phyloP scores from a whole-genome alignment of 495 filamentous ascomycete genomes.

The Xylaria palmicola region DNA sequence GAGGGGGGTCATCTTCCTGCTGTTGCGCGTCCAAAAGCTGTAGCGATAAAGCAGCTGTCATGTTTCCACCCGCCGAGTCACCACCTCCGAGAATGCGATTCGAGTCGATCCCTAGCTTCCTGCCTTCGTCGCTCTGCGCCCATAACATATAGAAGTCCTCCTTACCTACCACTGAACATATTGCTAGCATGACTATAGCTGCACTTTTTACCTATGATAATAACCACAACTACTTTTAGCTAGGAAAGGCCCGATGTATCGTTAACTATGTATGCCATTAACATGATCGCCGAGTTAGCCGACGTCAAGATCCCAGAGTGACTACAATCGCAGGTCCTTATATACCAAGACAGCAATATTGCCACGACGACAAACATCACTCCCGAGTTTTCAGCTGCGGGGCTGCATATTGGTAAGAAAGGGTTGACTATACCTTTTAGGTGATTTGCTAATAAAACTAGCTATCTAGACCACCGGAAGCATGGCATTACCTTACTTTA shows the following conservation, averaged over 20 bases:
- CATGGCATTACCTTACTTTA: too few relatives aligned
- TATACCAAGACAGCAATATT: neutral
- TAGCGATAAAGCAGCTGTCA: constrained; percentile 36
- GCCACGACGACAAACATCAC: too few relatives aligned
- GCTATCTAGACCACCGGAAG: too few relatives aligned
- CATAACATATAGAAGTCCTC: too few relatives aligned
- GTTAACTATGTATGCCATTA: neutral
- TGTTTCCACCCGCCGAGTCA: constrained; percentile 38
- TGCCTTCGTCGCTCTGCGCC: constrained; percentile 22
- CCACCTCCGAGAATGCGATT: constrained; percentile 31
- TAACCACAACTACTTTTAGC: too few relatives aligned
- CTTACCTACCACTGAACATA: too few relatives aligned
- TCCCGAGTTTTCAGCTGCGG: too few relatives aligned
- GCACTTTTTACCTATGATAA: too few relatives aligned
- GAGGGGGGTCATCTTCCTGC: neutral
- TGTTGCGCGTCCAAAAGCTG: constrained; percentile 21
- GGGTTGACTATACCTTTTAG: too few relatives aligned
- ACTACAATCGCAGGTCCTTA: neutral
- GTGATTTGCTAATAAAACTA: too few relatives aligned
- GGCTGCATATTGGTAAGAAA: too few relatives aligned
- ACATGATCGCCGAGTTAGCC: neutral
- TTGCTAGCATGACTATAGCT: too few relatives aligned
- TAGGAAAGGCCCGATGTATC: neutral
- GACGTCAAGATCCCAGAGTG: neutral
- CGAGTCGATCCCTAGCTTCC: constrained; percentile 24